phyloP scores from a whole-genome alignment of 495 filamentous ascomycete species.

The Sphaerosporella brunnea region DNA sequence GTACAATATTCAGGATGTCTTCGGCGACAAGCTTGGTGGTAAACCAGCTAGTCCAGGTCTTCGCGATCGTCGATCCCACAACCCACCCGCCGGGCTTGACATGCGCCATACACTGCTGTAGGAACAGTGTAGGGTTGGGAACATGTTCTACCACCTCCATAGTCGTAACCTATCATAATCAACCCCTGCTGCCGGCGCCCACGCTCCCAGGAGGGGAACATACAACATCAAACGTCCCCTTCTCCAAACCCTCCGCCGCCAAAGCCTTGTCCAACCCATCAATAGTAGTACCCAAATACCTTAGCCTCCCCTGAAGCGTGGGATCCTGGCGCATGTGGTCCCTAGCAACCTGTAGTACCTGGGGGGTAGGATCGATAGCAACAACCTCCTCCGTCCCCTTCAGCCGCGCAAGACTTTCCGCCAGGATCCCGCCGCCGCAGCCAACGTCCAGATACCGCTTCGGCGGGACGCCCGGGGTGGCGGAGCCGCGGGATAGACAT shows the following conservation, averaged over 20 bases:
- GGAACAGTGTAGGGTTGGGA: constrained; percentile 48
- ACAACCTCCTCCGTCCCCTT: constrained; percentile 47
- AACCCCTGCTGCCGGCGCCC: constrained; percentile 14
- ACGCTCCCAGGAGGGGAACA: not conserved
- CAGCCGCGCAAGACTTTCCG: constrained; percentile 74
- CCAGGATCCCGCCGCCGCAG: constrained; percentile 92
- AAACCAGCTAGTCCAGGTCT: constrained; percentile 70
- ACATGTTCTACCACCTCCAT: constrained; percentile 97
- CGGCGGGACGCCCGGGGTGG: constrained; percentile 24
- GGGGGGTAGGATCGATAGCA: constrained; percentile 66
- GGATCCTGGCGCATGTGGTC: constrained; percentile 56
- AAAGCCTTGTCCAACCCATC: constrained; percentile 10
- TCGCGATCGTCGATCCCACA: constrained; percentile 72
- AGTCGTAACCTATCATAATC: constrained; percentile 39
- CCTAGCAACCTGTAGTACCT: constrained; percentile 63
- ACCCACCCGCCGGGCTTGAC: constrained; percentile 87
- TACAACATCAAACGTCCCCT: constrained; percentile 18
- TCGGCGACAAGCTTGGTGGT: constrained; percentile 87
- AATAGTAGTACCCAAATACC: constrained; percentile 43
- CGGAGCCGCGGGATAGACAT: constrained; percentile 38
- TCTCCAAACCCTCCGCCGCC: not conserved
- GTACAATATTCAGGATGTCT: constrained; percentile 72
- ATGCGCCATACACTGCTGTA: constrained; percentile 47
- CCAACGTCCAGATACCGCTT: constrained; percentile 69
- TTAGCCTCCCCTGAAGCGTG: constrained; percentile 38